Evolutionary conservation across 2,329 filamentous ascomycete species (phyloP).

Genomic region (Graphilbum ipis-grandicollis): DNA sequence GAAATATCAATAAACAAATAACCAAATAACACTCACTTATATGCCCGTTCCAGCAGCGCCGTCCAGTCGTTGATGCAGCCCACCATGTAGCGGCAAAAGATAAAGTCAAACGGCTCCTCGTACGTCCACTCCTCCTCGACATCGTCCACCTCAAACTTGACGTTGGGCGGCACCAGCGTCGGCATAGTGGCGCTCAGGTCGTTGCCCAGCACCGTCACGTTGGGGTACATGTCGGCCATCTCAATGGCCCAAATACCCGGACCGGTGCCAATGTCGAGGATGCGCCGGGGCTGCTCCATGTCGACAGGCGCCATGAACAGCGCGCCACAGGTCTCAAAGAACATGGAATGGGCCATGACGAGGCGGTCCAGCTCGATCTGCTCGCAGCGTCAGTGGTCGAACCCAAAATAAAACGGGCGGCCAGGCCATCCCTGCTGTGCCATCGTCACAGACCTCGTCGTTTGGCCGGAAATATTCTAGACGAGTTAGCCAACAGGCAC

Average conservation of each 20-base stretch:
- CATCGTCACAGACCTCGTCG: conserved; percentile 13
- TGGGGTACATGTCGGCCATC: conserved; percentile 4
- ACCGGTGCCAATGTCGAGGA: conserved; percentile 8
- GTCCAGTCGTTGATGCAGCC: conserved; percentile 8
- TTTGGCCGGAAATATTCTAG: conserved; percentile 18
- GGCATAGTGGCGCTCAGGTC: conserved; percentile 10
- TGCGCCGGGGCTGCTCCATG: conserved; percentile 1
- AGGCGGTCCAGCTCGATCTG: conserved; percentile 8
- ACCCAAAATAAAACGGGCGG: too few species aligned
- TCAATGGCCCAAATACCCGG: conserved; percentile 6
- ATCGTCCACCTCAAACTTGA: conserved; percentile 10
- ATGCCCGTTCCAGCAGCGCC: conserved; percentile 4
- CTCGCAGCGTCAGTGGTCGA: too few species aligned
- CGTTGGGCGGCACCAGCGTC: conserved; percentile 9
- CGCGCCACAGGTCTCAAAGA: neutral
- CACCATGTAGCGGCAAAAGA: conserved; percentile 8
- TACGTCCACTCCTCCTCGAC: conserved; percentile 9
- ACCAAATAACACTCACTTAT: conserved; percentile 2
- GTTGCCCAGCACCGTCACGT: conserved; percentile 6
- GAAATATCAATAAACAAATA: too few species aligned
- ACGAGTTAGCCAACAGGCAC: neutral
- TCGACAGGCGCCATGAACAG: conserved; percentile 5
- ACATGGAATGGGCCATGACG: conserved; percentile 4
- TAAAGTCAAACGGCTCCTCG: conserved; percentile 6
- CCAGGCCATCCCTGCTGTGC: neutral